Conservation (phyloP, 2,329 filamentous ascomycete genomes). For the Colletotrichum sp. region DNA sequence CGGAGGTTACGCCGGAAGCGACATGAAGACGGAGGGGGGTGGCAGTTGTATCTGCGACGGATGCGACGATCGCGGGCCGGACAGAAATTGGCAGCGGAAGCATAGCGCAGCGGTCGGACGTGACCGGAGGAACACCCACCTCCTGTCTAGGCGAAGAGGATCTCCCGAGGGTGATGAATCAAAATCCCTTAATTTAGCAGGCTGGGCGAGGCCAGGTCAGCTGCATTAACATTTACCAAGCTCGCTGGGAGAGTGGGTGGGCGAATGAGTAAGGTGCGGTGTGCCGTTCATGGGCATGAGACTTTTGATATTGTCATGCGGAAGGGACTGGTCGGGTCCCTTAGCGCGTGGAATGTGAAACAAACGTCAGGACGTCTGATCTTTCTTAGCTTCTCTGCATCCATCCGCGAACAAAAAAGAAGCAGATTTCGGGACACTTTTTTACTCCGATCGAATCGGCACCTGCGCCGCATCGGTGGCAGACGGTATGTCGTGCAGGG, state of each 20-base stretch:
- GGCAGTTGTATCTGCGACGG: constrained; percentile 14
- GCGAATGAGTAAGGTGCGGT: not conserved
- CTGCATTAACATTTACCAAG: not conserved
- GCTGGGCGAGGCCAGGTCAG: not conserved
- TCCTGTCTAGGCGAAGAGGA: not conserved
- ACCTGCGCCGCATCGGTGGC: not conserved
- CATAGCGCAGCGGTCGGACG: not conserved
- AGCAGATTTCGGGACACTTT: not conserved
- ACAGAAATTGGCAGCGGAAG: constrained; percentile 4
- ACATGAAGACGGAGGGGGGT: constrained; percentile 1
- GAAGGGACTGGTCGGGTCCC: not conserved
- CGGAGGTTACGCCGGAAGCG: not conserved
- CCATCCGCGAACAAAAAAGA: not conserved
- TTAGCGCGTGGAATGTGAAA: not conserved
- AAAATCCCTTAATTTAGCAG: not conserved
- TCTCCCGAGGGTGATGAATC: not conserved
- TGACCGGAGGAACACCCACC: not conserved
- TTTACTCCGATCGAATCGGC: not conserved
- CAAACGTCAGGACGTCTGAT: not conserved
- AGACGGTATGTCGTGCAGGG: constrained; percentile 1
- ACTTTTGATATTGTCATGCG: not conserved
- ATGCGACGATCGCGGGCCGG: constrained; percentile 10
- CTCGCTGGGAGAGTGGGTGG: not conserved
- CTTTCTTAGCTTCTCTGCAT: not conserved
- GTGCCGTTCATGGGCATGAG: not conserved